These are phyloP conservation scores for Yamagishiella unicocca DNA, from an alignment of 139 green algal species.

Conservation along the genomic window DNA sequence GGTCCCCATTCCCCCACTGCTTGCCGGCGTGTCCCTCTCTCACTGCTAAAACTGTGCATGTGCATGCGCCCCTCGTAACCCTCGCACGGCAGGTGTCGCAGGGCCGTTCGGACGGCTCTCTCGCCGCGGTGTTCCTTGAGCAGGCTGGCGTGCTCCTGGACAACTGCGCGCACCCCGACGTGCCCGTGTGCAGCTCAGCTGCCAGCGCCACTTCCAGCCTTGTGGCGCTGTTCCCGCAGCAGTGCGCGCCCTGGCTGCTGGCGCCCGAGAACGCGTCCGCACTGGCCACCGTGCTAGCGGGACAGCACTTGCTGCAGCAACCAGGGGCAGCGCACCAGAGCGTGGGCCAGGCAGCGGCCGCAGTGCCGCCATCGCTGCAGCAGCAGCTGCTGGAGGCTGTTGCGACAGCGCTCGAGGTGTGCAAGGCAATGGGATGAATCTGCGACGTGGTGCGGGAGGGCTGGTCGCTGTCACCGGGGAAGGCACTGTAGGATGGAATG, in stretches of 20 bases:
- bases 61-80: background rate
- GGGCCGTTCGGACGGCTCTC: slow-evolving; percentile 40
- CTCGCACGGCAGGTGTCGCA: slow-evolving; percentile 27
- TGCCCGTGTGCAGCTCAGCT: slow-evolving; percentile 54
- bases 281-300: slow-evolving; percentile 53
- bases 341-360: background rate
- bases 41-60: too few relatives aligned
- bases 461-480: background rate
- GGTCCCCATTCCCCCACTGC: too few relatives aligned
- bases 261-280: slow-evolving; percentile 54
- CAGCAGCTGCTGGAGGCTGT: slow-evolving; percentile 67
- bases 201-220: background rate
- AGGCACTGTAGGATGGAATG: background rate
- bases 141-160: slow-evolving; percentile 56
- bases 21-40: too few relatives aligned
- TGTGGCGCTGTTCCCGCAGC: slow-evolving; percentile 49
- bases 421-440: background rate
- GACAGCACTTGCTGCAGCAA: slow-evolving; percentile 52
- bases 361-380: slow-evolving; percentile 53
- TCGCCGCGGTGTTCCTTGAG: slow-evolving; percentile 58
- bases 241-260: slow-evolving; percentile 65
- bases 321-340: background rate
- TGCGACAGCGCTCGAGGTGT: slow-evolving; percentile 44
- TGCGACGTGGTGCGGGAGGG: background rate
- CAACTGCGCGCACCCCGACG: slow-evolving; percentile 65